A percentile compares a stretch with the other conserved stretches of the same genome.
These are phyloP conservation scores for Chytridiales sp. DNA, from an alignment of 371 early-diverging fungal genomes.

Conservation along the genomic window DNA sequence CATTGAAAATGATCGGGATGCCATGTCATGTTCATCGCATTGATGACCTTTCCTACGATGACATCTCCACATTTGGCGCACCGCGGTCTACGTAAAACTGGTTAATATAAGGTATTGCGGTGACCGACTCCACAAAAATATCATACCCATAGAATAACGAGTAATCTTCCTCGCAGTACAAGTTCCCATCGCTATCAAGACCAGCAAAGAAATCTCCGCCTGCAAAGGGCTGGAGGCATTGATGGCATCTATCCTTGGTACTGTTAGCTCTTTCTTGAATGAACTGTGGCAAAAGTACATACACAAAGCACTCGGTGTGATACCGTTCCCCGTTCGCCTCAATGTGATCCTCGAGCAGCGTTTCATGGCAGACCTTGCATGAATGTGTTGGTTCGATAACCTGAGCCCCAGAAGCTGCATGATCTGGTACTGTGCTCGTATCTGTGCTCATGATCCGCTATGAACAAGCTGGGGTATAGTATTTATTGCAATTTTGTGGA, in stretches of 20 bases:
- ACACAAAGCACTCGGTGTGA: too few species aligned
- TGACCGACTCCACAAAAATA: not conserved
- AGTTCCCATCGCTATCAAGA: conserved; percentile 35
- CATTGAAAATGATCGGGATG: conserved; percentile 49
- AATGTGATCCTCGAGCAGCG: too few species aligned
- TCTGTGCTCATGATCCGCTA: too few species aligned
- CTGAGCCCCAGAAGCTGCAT: too few species aligned
- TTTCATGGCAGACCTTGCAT: too few species aligned
- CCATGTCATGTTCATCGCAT: conserved; percentile 48
- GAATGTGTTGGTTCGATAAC: too few species aligned
- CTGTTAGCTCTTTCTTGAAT: too few species aligned
- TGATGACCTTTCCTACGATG: conserved; percentile 41
- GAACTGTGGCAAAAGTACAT: too few species aligned
- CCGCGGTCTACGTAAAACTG: conserved; percentile 31
- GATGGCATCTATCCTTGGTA: conserved; percentile 40
- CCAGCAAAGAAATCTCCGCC: conserved; percentile 42
- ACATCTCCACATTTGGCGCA: conserved; percentile 49
- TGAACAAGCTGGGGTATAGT: too few species aligned
- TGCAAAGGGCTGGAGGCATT: conserved; percentile 48
- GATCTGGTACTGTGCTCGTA: too few species aligned
- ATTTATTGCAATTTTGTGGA: too few species aligned
- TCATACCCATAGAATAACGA: conserved; percentile 38
- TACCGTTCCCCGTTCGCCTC: too few species aligned
- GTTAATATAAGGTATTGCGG: not conserved
- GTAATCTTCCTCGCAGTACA: conserved; percentile 48